These are phyloP conservation scores for Deinandra increscens DNA, from an alignment of 129 eudicot species.

Conservation along the genomic window DNA sequence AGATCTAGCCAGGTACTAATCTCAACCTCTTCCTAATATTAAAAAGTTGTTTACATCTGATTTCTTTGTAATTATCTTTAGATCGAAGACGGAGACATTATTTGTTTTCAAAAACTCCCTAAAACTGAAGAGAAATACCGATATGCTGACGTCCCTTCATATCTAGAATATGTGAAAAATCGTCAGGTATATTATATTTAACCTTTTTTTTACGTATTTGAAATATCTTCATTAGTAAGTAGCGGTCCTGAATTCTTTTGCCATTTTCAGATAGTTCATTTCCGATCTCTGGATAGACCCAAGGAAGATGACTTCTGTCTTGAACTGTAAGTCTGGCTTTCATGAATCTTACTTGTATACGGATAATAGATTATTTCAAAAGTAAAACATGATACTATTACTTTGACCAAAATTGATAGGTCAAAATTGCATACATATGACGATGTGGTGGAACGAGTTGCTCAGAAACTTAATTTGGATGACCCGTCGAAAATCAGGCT, in stretches of 20 bases:
- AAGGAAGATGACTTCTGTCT: constrained; percentile 92
- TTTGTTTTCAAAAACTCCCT: constrained; percentile 78
- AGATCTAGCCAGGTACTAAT: constrained; percentile 73
- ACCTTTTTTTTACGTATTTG: background rate
- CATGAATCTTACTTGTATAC: background rate
- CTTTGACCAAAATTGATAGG: constrained; percentile 33
- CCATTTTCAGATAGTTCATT: constrained; percentile 65
- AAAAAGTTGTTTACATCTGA: background rate
- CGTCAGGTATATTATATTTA: constrained; percentile 50
- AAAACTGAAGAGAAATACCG: constrained; percentile 49
- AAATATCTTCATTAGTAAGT: background rate
- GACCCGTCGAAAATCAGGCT: constrained; percentile 94
- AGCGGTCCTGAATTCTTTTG: background rate
- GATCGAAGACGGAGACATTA: constrained; percentile 95
- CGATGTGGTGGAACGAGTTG: constrained; percentile 87
- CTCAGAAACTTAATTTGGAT: constrained; percentile 61
- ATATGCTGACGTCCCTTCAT: constrained; percentile 77
- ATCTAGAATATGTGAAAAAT: constrained; percentile 83
- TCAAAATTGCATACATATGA: constrained; percentile 82
- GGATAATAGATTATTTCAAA: constrained; percentile 5
- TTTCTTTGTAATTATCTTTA: constrained; percentile 5
- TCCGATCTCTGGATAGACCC: constrained; percentile 77
- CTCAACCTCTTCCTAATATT: constrained; percentile 9
- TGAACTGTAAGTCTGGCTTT: constrained; percentile 59
- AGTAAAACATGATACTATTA: constrained; percentile 6